Evolutionary conservation across 2,329 filamentous ascomycete species (phyloP).

Genomic region (Teratosphaeria epicoccoides): DNA sequence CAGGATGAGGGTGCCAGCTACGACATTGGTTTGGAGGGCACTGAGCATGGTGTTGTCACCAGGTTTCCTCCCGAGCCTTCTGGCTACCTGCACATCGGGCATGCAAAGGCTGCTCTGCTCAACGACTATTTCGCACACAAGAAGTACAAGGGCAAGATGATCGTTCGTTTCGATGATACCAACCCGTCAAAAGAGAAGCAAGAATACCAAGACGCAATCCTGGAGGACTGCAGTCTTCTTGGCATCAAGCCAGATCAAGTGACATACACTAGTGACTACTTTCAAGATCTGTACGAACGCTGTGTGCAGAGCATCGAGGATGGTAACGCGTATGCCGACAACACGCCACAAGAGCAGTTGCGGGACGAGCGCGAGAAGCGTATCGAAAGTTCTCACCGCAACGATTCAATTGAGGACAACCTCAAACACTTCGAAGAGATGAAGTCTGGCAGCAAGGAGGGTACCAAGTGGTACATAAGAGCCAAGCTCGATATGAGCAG

Average conservation of each 20-base stretch:
- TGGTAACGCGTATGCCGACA: constrained; percentile 86
- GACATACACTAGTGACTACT: constrained; percentile 91
- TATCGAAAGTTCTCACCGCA: constrained; percentile 69
- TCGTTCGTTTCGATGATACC: constrained; percentile 91
- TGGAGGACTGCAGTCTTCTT: constrained; percentile 83
- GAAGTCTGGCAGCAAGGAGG: constrained; percentile 73
- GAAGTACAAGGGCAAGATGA: constrained; percentile 80
- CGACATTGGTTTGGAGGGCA: constrained; percentile 75
- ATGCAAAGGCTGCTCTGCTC: constrained; percentile 84
- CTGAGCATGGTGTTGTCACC: constrained; percentile 80
- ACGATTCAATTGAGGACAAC: constrained; percentile 71
- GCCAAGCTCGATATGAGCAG: constrained; percentile 88
- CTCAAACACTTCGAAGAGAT: constrained; percentile 84
- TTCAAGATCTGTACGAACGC: constrained; percentile 80
- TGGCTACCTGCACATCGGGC: constrained; percentile 90
- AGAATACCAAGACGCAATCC: constrained; percentile 87
- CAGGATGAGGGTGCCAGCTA: constrained; percentile 74
- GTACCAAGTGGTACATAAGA: constrained; percentile 78
- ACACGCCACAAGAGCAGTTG: constrained; percentile 86
- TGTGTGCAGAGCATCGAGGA: constrained; percentile 74
- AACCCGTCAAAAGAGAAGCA: constrained; percentile 96
- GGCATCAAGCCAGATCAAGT: constrained; percentile 80
- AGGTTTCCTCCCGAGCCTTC: constrained; percentile 92
- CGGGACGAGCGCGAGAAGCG: constrained; percentile 73
- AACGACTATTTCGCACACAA: constrained; percentile 96